Evolutionary conservation across 139 green algal genomes (phyloP).

Genomic region (Coccomyxa sp.): DNA sequence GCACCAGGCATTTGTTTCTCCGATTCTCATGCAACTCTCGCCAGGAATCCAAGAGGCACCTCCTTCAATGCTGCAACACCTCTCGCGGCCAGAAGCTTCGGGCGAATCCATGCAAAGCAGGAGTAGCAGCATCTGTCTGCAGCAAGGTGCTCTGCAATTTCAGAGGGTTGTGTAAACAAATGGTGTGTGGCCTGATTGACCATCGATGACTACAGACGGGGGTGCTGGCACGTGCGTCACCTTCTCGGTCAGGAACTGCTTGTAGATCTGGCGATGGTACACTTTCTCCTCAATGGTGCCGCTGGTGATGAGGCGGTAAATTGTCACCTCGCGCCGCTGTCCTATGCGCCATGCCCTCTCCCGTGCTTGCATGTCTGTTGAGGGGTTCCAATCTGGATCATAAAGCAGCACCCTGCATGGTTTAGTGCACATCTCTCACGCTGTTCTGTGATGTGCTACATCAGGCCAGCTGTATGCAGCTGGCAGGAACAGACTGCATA

Average conservation of each 20-base stretch:
- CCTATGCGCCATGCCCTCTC: constrained; percentile 97
- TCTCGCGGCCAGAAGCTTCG: too few species aligned
- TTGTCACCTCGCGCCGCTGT: constrained; percentile 83
- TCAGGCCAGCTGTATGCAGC: too few species aligned
- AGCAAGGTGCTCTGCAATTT: too few species aligned
- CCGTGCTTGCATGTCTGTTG: constrained; percentile 84
- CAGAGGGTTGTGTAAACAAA: too few species aligned
- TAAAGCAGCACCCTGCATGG: constrained; percentile 84
- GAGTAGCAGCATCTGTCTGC: too few species aligned
- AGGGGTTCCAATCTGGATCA: constrained; percentile 98
- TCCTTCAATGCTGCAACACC: not conserved
- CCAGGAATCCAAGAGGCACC: not conserved
- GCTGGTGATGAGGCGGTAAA: constrained; percentile 92
- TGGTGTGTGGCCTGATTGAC: not conserved
- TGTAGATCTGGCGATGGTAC: constrained; percentile 94
- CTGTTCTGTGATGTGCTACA: too few species aligned
- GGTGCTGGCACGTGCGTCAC: not conserved
- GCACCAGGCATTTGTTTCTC: not conserved
- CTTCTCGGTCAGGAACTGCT: constrained; percentile 87
- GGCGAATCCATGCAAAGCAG: too few species aligned
- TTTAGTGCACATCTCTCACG: too few species aligned
- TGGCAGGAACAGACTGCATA: too few species aligned
- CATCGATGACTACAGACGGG: not conserved
- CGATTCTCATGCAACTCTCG: not conserved
- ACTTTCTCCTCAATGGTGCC: constrained; percentile 99